phyloP scores from a whole-genome alignment of 257 asterid species.

The Ajuga chamaepitys region DNA sequence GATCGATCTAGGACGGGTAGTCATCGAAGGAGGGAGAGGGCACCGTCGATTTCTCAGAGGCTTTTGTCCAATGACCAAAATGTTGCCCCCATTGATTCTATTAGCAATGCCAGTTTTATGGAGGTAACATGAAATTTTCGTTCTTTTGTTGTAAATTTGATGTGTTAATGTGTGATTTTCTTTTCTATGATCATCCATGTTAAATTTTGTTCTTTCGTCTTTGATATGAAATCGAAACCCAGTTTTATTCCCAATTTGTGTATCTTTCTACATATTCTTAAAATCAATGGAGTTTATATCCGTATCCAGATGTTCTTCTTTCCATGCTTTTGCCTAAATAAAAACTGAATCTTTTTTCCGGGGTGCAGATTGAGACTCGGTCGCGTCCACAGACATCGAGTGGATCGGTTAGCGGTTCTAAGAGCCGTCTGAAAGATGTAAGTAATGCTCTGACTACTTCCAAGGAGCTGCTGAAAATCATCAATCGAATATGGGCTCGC shows the following conservation, averaged over 20 bases:
- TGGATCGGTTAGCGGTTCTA: slow-evolving; percentile 38
- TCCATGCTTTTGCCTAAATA: no score
- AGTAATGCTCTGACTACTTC: slow-evolving; percentile 87
- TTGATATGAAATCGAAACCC: background rate
- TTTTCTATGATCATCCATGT: no score
- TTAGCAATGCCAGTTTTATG: slow-evolving; percentile 77
- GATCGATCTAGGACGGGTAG: slow-evolving; percentile 63
- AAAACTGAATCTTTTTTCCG: no score
- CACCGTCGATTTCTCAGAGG: slow-evolving; percentile 61
- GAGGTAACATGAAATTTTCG: slow-evolving; percentile 41
- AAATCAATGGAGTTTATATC: no score
- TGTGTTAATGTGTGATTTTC: no score
- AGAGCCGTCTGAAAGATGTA: slow-evolving; percentile 62
- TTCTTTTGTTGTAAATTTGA: background rate
- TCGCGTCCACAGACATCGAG: slow-evolving; percentile 61
- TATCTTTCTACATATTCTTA: no score
- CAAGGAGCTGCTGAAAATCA: slow-evolving; percentile 84
- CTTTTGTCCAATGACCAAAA: slow-evolving; percentile 33
- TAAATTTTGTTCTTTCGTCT: no score
- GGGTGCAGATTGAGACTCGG: slow-evolving; percentile 65
- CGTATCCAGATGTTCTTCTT: no score
- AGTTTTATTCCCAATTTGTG: no score
- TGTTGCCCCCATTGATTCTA: slow-evolving; percentile 43
- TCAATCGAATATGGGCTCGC: slow-evolving; percentile 75
- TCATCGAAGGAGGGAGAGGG: slow-evolving; percentile 42